Evolutionary conservation across 768 basidiomycete genomes (phyloP).

Genomic region (Rhizopogon vinicolor): DNA sequence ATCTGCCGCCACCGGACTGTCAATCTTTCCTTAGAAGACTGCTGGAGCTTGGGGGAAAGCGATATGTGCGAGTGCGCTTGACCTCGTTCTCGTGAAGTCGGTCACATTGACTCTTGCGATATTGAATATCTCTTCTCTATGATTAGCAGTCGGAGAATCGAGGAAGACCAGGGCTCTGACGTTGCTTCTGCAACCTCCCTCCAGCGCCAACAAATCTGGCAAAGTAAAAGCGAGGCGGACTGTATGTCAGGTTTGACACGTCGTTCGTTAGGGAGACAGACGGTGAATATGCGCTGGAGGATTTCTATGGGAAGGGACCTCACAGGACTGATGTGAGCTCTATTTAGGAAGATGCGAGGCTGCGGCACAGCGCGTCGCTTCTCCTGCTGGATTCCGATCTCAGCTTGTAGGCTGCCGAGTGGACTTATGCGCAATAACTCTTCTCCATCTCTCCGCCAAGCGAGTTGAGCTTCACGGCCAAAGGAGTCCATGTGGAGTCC

Average conservation of each 20-base stretch:
- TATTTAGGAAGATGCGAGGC: slow-evolving; percentile 15
- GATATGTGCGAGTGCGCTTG: no score
- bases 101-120: no score
- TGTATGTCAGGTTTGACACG: slow-evolving; percentile 16
- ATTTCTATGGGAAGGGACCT: slow-evolving; percentile 27
- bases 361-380: slow-evolving; percentile 13
- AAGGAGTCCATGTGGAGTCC: neutral
- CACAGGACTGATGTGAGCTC: slow-evolving; percentile 24
- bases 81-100: no score
- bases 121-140: no score
- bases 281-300: slow-evolving; percentile 26
- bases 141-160: no score
- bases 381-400: slow-evolving; percentile 8
- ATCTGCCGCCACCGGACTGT: no score
- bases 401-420: neutral
- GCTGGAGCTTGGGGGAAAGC: no score
- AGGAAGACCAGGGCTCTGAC: slow-evolving; percentile 30
- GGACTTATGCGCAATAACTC: neutral
- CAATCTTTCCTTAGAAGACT: no score
- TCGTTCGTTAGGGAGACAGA: slow-evolving; percentile 17
- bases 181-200: slow-evolving; percentile 21
- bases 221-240: slow-evolving; percentile 26
- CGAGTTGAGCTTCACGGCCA: neutral
- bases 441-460: neutral
- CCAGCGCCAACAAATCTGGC: slow-evolving; percentile 29